phyloP scores from a whole-genome alignment of 306 rosid genomes.

The Trichosanthes cucumerina region DNA sequence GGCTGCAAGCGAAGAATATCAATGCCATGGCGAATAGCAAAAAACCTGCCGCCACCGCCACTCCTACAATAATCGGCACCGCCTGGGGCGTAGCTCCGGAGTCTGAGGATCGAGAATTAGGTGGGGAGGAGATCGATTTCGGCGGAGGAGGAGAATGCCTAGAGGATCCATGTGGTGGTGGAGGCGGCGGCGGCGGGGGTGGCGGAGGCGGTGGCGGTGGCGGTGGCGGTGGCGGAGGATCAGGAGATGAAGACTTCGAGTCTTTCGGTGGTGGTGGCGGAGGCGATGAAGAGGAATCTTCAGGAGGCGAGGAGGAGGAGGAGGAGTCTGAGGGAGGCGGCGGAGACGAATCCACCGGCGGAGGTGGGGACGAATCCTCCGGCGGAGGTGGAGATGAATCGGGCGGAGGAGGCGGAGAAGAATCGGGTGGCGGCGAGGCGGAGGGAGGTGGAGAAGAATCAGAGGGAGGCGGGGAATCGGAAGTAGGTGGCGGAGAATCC shows the following conservation, averaged over 20 bases:
- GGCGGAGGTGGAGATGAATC: slow-evolving; percentile 8
- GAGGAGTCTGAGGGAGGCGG: slow-evolving; percentile 2
- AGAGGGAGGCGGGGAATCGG: slow-evolving; percentile 7
- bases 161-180: background rate
- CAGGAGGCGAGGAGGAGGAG: background rate
- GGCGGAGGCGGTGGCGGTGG: slow-evolving; percentile 1
- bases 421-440: slow-evolving; percentile 10
- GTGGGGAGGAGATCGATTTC: slow-evolving; percentile 13
- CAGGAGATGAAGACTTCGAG: slow-evolving; percentile 7
- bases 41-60: slow-evolving; percentile 38
- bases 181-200: background rate
- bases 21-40: slow-evolving; percentile 26
- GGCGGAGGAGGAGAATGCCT: slow-evolving; percentile 24
- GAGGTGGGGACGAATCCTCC: background rate
- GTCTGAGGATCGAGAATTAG: background rate
- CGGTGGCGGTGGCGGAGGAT: too few relatives aligned
- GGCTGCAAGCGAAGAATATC: slow-evolving; percentile 15
- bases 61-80: slow-evolving; percentile 31
- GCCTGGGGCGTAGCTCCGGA: background rate
- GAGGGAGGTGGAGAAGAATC: slow-evolving; percentile 15
- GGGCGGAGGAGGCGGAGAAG: slow-evolving; percentile 10
- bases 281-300: background rate
- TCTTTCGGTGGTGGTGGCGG: slow-evolving; percentile 6
- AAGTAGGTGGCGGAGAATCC: background rate
- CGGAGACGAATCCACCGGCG: background rate